phyloP scores from a whole-genome alignment of 805 yeast species.

The Wilhelminamyces savonicus region DNA sequence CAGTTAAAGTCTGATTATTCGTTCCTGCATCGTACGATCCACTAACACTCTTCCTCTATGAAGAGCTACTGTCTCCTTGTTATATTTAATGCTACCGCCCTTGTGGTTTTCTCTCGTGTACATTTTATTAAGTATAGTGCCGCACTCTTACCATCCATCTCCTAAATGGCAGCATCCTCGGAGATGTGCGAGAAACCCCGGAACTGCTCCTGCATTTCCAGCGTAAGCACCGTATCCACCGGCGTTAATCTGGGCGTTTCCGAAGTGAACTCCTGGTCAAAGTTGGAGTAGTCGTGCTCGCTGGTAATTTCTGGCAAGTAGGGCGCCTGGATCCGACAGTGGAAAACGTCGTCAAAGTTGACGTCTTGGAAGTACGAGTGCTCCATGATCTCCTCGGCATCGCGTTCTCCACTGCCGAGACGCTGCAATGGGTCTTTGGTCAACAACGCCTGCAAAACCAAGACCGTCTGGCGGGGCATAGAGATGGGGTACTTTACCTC shows the following conservation, averaged over 20 bases:
- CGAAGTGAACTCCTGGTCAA: conserved; percentile 90
- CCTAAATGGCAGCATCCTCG: conserved; percentile 43
- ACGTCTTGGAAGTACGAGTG: conserved; percentile 91
- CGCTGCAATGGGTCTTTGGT: conserved; percentile 84
- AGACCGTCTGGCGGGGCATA: conserved; percentile 95
- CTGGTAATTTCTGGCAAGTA: conserved; percentile 81
- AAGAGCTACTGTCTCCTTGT: too few relatives aligned
- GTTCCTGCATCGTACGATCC: too few relatives aligned
- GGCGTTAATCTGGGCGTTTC: conserved; percentile 96
- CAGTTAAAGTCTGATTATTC: too few relatives aligned
- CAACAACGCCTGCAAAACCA: conserved; percentile 82
- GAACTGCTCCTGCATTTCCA: conserved; percentile 91
- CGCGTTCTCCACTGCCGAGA: conserved; percentile 81
- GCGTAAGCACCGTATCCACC: conserved; percentile 77
- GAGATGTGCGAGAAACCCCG: conserved; percentile 91
- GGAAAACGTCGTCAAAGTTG: conserved; percentile 78
- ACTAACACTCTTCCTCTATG: too few relatives aligned
- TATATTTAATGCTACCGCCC: too few relatives aligned
- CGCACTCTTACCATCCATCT: background rate
- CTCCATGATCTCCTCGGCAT: conserved; percentile 90
- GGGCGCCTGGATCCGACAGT: conserved; percentile 75
- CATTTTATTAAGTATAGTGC: background rate
- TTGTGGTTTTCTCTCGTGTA: too few relatives aligned
- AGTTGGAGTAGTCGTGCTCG: conserved; percentile 87
- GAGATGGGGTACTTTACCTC: conserved; percentile 96